Evolutionary conservation across 2,329 filamentous ascomycete species (phyloP).

Genomic region (Pleurostoma richardsiae): DNA sequence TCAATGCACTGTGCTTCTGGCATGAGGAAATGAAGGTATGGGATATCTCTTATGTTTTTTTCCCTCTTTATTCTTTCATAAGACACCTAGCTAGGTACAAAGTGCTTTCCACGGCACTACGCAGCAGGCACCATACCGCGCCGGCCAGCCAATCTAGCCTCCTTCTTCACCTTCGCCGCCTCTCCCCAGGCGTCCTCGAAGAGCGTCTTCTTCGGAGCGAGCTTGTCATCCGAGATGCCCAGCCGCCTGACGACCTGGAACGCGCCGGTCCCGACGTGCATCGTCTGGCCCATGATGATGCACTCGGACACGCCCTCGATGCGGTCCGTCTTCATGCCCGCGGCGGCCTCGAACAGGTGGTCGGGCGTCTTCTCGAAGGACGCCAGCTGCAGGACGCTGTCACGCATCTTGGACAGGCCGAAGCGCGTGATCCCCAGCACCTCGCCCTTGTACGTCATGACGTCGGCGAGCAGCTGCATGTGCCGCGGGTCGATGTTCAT

Average conservation of each 20-base stretch:
- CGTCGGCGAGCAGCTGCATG: slow-evolving; percentile 94
- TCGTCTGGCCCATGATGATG: slow-evolving; percentile 97
- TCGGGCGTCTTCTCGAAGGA: slow-evolving; percentile 98
- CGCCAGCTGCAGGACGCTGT: slow-evolving; percentile 87
- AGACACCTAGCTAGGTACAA: no score
- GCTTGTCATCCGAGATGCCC: slow-evolving; percentile 56
- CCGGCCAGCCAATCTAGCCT: slow-evolving; percentile 3
- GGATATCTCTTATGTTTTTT: no score
- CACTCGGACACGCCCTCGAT: slow-evolving; percentile 94
- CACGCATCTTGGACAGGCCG: slow-evolving; percentile 92
- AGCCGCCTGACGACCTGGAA: slow-evolving; percentile 83
- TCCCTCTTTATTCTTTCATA: no score
- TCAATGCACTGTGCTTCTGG: no score
- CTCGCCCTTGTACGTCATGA: slow-evolving; percentile 99
- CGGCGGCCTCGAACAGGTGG: slow-evolving; percentile 91
- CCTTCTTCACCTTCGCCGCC: slow-evolving; percentile 15
- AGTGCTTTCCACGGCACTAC: no score
- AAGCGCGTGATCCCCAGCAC: slow-evolving; percentile 95
- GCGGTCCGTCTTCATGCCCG: slow-evolving; percentile 83
- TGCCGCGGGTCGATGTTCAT: slow-evolving; percentile 97
- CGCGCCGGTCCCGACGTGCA: slow-evolving; percentile 84
- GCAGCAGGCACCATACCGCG: no score
- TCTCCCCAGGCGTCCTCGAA: slow-evolving; percentile 65
- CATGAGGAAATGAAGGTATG: no score
- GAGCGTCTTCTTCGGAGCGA: slow-evolving; percentile 53